A percentile compares a stretch with the other conserved stretches of the same genome.
Conservation (phyloP, 202 grass and related monocot genomes). For the Zoysia matrella region DNA sequence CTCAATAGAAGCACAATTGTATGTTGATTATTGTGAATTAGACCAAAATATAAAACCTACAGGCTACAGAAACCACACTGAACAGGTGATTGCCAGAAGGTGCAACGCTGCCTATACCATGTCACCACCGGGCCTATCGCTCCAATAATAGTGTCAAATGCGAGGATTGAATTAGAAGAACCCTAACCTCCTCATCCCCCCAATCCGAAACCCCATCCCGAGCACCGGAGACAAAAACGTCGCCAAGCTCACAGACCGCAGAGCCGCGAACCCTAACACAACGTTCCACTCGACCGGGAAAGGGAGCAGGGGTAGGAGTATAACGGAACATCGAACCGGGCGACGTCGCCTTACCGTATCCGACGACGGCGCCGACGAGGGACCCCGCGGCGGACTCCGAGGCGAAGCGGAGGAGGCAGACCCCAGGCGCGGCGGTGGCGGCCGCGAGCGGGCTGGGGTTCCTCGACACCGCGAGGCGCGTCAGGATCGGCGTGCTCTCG, state of each 20-base stretch:
- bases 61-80: background rate
- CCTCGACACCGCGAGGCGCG: slow-evolving; percentile 57
- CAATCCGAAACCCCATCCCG: background rate
- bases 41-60: background rate
- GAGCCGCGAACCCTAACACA: slow-evolving; percentile 43
- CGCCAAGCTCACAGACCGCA: background rate
- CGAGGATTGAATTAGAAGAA: background rate
- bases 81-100: background rate
- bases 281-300: background rate
- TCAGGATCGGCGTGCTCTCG: slow-evolving; percentile 49
- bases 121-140: background rate
- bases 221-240: slow-evolving; percentile 7
- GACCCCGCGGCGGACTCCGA: slow-evolving; percentile 66
- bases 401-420: slow-evolving; percentile 70
- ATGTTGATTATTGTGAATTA: background rate
- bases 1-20: background rate
- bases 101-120: background rate
- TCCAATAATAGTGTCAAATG: background rate
- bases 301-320: background rate
- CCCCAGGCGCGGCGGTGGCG: slow-evolving; percentile 54
- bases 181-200: background rate
- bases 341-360: slow-evolving; percentile 49
- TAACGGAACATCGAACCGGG: background rate
- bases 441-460: slow-evolving; percentile 65
- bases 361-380: slow-evolving; percentile 59